Evolutionary conservation across 768 basidiomycete species (phyloP).

Genomic region (Mrakia hoshinonis): DNA sequence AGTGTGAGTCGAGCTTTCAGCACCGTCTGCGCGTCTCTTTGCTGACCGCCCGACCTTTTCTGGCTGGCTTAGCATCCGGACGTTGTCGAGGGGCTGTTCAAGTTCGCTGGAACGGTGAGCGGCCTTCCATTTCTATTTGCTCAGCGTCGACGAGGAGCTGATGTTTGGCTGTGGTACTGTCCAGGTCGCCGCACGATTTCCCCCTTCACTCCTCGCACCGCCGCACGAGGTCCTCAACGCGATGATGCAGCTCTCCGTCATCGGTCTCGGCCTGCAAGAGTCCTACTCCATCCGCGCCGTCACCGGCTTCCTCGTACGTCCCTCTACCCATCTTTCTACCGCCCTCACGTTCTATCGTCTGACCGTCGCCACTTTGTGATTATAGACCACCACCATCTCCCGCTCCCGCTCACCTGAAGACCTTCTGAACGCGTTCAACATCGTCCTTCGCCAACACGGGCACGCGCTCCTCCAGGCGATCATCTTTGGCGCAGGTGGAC

Average conservation of each 20-base stretch:
- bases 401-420: conserved; percentile 48
- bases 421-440: conserved; percentile 45
- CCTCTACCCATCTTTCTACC: not conserved
- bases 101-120: conserved; percentile 19
- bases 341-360: not conserved
- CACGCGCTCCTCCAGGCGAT: conserved; percentile 57
- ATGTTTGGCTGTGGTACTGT: not conserved
- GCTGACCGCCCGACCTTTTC: not conserved
- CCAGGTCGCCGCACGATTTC: conserved; percentile 24
- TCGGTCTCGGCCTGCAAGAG: conserved; percentile 25
- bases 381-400: conserved; percentile 15
- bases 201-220: conserved; percentile 10
- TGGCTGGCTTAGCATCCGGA: not conserved
- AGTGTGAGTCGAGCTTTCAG: not conserved
- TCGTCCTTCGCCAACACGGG: conserved; percentile 47
- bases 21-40: not conserved
- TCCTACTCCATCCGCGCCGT: conserved; percentile 27
- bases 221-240: conserved; percentile 8
- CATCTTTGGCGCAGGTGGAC: conserved; percentile 69
- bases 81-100: conserved; percentile 27
- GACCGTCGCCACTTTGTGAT: not conserved
- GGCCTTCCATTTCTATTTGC: no score
- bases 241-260: conserved; percentile 15
- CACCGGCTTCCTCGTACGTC: conserved; percentile 24
- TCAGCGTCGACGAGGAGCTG: not conserved